Evolutionary conservation across 169 alveolate genomes (phyloP), one percentile per base, ranked within the genome.

Genomic region (Eimeria praecox): DNA sequence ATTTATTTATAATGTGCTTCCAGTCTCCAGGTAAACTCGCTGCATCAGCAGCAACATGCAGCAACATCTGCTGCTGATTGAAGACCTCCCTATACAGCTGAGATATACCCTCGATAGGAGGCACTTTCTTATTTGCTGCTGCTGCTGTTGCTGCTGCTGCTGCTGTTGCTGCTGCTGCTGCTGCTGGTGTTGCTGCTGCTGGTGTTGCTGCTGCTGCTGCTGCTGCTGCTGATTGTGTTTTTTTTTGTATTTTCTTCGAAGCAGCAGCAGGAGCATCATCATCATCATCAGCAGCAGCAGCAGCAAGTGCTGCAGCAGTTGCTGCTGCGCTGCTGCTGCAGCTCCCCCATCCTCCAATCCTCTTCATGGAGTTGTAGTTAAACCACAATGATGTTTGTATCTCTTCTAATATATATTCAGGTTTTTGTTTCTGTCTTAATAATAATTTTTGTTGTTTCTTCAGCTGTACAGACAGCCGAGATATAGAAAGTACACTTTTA

Each of bases 351-450:
- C 78, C 92, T 6, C 52, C 54, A 30, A 73, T 24, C 22, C 54
- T 85, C 12, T 24, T 49, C 42, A 33, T 52, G 80, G 46, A 24
- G 92, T 54, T 22, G 92, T 77, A 44, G 27, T 20, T 27, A 77
- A 40, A 85, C 56, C 92, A 38, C 35, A 52, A 44, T 38, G 46
- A 22, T 33, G n/a, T 27, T n/a, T 85, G 56, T 38, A 85, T n/a
- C 54, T 85, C 78, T 54, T 85, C 78, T n/a, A 85, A 33, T 12
- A 86, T 54, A 82, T 20, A 86, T 40, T 59, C 16, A 20, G 93
- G 77, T 6, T 59, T 49, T 24, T 77, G 93, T 62, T 86, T 86
- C 33, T 38, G n/a, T 54, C 66, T 52, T 27, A 24, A 27, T 30
- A 86, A 40, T 62, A 59, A 82, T 77, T 86, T 86, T 35, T 49